Conservation (phyloP, 331 rosid species). For the Malus hybrid region DNA sequence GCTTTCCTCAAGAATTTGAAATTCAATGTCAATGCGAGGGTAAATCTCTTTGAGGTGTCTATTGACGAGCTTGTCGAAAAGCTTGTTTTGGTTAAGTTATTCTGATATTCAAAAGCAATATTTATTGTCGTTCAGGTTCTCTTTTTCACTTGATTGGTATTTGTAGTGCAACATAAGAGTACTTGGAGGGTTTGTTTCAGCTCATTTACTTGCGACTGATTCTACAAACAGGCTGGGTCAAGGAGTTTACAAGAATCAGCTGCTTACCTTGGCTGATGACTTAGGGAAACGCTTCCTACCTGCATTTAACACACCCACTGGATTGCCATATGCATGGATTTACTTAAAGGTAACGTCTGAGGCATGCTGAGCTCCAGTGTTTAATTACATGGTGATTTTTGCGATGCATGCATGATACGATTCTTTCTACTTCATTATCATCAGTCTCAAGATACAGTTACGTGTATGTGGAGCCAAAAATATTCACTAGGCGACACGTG, state of each 20-base stretch:
- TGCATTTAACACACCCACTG: constrained; percentile 88
- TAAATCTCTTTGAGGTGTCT: constrained; percentile 93
- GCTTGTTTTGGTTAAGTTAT: constrained; percentile 5
- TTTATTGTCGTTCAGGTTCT: neutral
- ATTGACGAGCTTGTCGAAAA: neutral
- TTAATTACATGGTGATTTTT: neutral
- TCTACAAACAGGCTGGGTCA: constrained; percentile 51
- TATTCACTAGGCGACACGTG: too few species aligned
- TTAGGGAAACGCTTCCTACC: constrained; percentile 79
- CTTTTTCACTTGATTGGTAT: constrained; percentile 34
- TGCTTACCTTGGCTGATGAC: constrained; percentile 78
- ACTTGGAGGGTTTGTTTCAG: constrained; percentile 96
- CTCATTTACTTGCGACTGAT: constrained; percentile 93
- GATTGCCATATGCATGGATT: constrained; percentile 97
- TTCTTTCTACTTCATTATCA: neutral
- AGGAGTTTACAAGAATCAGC: constrained; percentile 63
- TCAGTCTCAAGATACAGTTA: neutral
- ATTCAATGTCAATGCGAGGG: constrained; percentile 78
- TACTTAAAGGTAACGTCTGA: constrained; percentile 66
- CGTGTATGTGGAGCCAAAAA: too few species aligned
- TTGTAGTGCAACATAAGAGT: constrained; percentile 95
- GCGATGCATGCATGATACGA: neutral
- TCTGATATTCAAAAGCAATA: constrained; percentile 8
- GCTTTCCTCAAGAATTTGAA: constrained; percentile 70
- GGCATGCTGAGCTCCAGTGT: neutral